phyloP scores from a whole-genome alignment of 208 protist species.

The Angomonas ambiguus region DNA sequence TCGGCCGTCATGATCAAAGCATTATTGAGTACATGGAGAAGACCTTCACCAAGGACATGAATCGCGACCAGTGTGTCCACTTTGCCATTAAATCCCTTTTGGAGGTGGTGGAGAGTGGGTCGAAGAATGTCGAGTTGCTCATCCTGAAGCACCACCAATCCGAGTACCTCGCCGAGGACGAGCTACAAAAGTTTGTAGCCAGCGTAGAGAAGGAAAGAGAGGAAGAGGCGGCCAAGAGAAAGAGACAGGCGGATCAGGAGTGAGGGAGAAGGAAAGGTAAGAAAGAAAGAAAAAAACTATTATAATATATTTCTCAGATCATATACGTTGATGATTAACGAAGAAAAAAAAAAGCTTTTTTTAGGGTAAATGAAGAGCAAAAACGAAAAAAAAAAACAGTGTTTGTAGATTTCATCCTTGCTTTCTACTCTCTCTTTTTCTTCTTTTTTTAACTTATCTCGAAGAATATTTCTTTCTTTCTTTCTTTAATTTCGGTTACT shows the following conservation, averaged over 20 bases:
- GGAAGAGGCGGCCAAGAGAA: conserved; percentile 78
- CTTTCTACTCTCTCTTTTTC: conserved; percentile 5
- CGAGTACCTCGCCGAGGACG: conserved; percentile 68
- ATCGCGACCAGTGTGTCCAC: conserved; percentile 92
- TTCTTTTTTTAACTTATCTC: background rate
- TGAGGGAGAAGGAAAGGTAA: conserved; percentile 12
- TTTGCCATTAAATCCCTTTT: conserved; percentile 98
- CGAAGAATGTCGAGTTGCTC: conserved; percentile 88
- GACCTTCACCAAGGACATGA: conserved; percentile 93
- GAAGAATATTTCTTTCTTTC: background rate
- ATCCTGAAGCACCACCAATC: conserved; percentile 67
- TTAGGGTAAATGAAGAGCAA: conserved; percentile 2
- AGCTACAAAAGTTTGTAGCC: conserved; percentile 73
- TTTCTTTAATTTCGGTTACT: background rate
- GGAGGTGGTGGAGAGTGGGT: conserved; percentile 94
- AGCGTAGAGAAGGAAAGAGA: conserved; percentile 87
- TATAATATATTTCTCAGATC: conserved; percentile 12
- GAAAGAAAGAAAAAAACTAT: conserved; percentile 10
- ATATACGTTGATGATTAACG: conserved; percentile 9
- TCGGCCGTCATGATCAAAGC: conserved; percentile 96
- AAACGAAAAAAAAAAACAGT: background rate
- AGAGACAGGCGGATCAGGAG: conserved; percentile 77
- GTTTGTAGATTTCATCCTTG: background rate
- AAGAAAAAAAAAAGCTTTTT: conserved; percentile 18
- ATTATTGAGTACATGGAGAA: conserved; percentile 99